These are phyloP conservation scores for Boletellus ananas DNA, from an alignment of 768 basidiomycete genomes.

Conservation along the genomic window DNA sequence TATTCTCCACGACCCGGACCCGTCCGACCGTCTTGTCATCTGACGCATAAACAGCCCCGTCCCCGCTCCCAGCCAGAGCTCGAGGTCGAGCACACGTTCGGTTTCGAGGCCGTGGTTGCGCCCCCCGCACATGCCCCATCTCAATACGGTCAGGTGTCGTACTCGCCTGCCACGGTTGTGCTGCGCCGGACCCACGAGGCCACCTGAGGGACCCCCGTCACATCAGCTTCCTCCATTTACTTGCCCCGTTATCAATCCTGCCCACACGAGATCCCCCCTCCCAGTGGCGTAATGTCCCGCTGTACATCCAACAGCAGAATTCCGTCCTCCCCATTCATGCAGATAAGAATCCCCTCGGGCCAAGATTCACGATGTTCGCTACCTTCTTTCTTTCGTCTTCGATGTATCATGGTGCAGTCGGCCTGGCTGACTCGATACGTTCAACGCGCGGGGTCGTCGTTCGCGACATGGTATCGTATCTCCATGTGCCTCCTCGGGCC, in stretches of 20 bases:
- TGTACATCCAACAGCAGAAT: neutral
- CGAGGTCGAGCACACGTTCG: no score
- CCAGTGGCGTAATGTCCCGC: neutral
- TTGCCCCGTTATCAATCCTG: no score
- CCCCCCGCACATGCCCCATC: neutral
- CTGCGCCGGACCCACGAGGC: constrained; percentile 16
- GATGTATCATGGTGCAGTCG: neutral
- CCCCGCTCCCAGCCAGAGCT: no score
- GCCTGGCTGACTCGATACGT: neutral
- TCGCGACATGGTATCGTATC: no score
- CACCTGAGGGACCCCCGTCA: neutral
- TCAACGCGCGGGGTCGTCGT: neutral
- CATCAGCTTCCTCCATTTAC: neutral
- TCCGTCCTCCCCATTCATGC: neutral
- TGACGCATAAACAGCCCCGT: no score
- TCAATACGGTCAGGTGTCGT: neutral
- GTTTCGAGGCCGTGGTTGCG: neutral
- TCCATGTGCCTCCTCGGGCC: neutral
- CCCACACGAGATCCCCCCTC: neutral
- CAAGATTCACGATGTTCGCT: neutral
- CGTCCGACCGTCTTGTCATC: constrained; percentile 13
- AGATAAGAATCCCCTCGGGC: neutral
- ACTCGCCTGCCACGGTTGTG: constrained; percentile 3
- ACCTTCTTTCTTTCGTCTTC: neutral
- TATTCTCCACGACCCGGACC: constrained; percentile 12